Evolutionary conservation across 495 filamentous ascomycete genomes (phyloP), one percentile per base, ranked within the genome.

Genomic region (Choiromyces venosus): DNA sequence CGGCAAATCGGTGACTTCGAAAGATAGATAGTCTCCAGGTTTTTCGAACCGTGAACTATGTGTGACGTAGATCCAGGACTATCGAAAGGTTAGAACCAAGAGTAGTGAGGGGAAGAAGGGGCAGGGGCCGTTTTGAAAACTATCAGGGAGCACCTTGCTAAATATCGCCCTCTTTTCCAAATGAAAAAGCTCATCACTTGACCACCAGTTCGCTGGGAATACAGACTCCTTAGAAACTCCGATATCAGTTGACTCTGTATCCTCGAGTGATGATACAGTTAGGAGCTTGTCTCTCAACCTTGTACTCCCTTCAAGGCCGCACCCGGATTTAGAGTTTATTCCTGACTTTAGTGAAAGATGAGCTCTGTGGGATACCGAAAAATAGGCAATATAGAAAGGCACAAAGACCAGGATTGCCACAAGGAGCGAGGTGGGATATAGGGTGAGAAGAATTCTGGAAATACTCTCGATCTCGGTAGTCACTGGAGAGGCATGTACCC

Each of bases 41-140:
- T 86, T 84, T 44, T 73, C 69, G 18, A 88, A 80, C 56, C 87
- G 83, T 42, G 81, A 44, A 36, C 78, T 83, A 74, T 88, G 86
- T 36, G 85, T 87, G 29, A 83, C 85, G 37, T 87, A 81, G n/a
- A 87, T 82, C 87, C 87, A 89, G 74, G 85, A 79, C 78, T 82
- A 42, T 46, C 12, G 37, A 35, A 25, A 14, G 37, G 46, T 29
- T 21, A 71, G 52, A 64, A 46, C 67, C 25, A 14, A 6, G 52
- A 61, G 33, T 25, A 1, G 40, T 37, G n/a, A 66, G 38, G 38
- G 40, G 38, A 5, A 21, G 35, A 36, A 14, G 36, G 66, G 25
- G 12, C 36, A 38, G 64, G 56, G 42, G 64, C n/a, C 56, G 21
- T 52, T 52, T 9, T 21, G 14, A 82, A 16, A 79, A n/a, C 25